Percentiles rank a stretch among this genome's conserved stretches.
These are phyloP conservation scores for Postia placenta DNA, from an alignment of 768 basidiomycete species.

Conservation along the genomic window DNA sequence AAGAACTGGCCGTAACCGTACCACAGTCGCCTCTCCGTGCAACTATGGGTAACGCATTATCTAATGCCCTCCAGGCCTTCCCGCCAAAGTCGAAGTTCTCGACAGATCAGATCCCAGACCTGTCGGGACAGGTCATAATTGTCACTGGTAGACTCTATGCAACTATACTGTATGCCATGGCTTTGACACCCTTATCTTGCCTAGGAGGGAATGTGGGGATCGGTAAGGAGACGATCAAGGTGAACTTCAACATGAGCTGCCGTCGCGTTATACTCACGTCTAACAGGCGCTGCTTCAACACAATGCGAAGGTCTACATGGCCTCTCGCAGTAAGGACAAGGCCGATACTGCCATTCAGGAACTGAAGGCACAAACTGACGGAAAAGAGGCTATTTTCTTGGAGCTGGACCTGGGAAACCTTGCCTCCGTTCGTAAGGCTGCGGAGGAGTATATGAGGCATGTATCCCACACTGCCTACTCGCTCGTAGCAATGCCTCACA, in stretches of 20 bases:
- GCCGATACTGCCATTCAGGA: constrained; percentile 45
- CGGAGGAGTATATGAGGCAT: constrained; percentile 25
- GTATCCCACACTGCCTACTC: background rate
- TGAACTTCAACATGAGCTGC: constrained; percentile 16
- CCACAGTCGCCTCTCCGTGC: too few relatives aligned
- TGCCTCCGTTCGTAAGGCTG: constrained; percentile 29
- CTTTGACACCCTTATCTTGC: background rate
- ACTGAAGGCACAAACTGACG: constrained; percentile 39
- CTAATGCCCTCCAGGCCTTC: constrained; percentile 30
- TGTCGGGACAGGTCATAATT: constrained; percentile 27
- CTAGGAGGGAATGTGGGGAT: constrained; percentile 37
- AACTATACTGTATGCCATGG: constrained; percentile 16
- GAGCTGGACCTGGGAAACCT: constrained; percentile 39
- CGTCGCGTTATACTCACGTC: background rate
- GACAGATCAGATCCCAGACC: constrained; percentile 41
- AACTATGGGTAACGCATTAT: background rate
- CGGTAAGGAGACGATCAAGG: constrained; percentile 57
- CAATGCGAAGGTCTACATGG: constrained; percentile 65
- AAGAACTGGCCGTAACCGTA: too few relatives aligned
- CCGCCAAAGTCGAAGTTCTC: constrained; percentile 19
- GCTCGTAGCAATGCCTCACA: background rate
- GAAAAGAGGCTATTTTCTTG: constrained; percentile 37
- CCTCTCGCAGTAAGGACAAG: constrained; percentile 40
- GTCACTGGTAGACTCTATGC: constrained; percentile 33
- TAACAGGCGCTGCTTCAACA: constrained; percentile 45